Base-by-base conservation (phyloP, 2,329 filamentous ascomycete genomes). In the Colletotrichum costaricense region DNA sequence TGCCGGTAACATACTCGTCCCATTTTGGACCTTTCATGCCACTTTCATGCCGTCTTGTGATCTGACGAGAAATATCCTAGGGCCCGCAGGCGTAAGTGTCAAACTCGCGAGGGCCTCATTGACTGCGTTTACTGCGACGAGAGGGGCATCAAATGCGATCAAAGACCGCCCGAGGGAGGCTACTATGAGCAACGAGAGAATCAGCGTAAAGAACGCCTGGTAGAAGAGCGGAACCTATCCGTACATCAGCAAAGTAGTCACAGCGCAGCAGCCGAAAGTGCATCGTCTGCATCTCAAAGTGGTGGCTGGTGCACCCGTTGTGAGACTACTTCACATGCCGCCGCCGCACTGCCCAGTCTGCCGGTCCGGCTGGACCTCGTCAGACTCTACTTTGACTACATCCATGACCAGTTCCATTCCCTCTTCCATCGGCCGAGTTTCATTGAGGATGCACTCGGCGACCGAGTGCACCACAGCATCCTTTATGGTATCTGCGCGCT, bases 71-170 rank as follows among this genome's bases (percentile, higher is more conserved):
- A 52, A 30, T 57, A 5, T 33, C 38, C 22, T 65, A 74, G 73
- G 56, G 62, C 73, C 42, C 74, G 74, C 26, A 72, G 74, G 72
- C 74, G 74, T 46, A 75, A 68, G 55, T 75, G 72, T 54, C 67
- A 74, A 35, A 68, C 60, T 30, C 67, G 63, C 26, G 63, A 75
- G 33, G 72, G 67, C 24, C 78, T 84, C 19, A 89, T 88, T 2
- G 78, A 83, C 22, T 92, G 90, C 76, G 79, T 85, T 9, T 84
- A 90, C 58, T 92, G 90, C 77, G 77, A 79, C 0, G 85, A 86
- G 65, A 84, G 88, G 26, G 79, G 81, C 1, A 78, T 90, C 2
- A 63, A 77, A 0, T 92, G 90, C 79, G 77, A 82, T 9, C 91
- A 90, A 38, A 55, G 59, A 63, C 71, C 74, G 3, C 74, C 74